These are phyloP conservation scores for Fusarium sp. DNA, from an alignment of 2,329 filamentous ascomycete genomes.

Conservation along the genomic window DNA sequence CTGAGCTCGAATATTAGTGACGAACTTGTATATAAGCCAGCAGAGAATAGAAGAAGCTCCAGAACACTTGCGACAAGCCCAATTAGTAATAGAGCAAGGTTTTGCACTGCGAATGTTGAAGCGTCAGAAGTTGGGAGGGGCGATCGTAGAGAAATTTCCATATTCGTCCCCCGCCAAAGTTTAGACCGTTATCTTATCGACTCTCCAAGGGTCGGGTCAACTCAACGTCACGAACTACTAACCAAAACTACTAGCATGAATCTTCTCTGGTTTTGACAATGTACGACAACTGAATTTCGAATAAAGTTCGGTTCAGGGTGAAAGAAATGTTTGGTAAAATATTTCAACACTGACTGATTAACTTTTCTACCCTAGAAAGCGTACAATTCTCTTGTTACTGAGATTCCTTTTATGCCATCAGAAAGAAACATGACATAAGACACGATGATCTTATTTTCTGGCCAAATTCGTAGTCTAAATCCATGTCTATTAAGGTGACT, in stretches of 20 bases:
- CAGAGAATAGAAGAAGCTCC: neutral
- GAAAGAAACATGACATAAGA: neutral
- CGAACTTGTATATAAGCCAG: neutral
- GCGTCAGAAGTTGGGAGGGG: conserved; percentile 20
- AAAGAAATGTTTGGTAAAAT: neutral
- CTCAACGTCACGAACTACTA: neutral
- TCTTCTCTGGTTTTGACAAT: neutral
- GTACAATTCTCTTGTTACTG: neutral
- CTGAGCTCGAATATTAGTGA: neutral
- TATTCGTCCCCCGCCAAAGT: conserved; percentile 40
- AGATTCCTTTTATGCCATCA: conserved; percentile 1
- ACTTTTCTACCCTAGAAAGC: neutral
- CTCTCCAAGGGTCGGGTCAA: neutral
- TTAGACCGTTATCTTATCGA: conserved; percentile 39
- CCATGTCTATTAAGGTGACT: conserved; percentile 16
- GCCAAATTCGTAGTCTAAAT: neutral
- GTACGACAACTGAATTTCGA: neutral
- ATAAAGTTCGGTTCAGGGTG: too few relatives aligned
- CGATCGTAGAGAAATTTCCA: conserved; percentile 37
- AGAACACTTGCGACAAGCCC: neutral
- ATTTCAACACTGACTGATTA: neutral
- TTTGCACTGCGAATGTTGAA: neutral
- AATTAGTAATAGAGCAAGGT: neutral
- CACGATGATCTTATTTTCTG: neutral
- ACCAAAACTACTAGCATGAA: neutral